A percentile compares a stretch with the other conserved stretches of the same genome.
Conservation (phyloP, 148 eudicot genomes). For the Camellia japonica region DNA sequence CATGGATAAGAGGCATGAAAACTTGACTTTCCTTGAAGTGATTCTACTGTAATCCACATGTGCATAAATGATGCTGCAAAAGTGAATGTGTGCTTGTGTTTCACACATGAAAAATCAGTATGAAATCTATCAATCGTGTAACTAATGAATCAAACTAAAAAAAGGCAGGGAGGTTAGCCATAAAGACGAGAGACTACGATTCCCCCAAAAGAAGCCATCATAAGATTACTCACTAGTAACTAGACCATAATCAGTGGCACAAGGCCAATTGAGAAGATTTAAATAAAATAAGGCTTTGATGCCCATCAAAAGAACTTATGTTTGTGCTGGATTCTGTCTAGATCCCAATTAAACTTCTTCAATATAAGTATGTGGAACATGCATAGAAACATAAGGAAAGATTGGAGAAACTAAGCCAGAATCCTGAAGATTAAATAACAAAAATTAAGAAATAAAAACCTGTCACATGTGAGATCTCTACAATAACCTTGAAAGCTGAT, state of each 20-base stretch:
- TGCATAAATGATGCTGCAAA: background rate
- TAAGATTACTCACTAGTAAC: constrained; percentile 4
- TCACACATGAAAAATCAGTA: background rate
- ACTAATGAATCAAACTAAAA: background rate
- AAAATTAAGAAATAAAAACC: background rate
- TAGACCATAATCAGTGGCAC: constrained; percentile 5
- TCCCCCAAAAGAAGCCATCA: background rate
- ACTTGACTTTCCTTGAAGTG: background rate
- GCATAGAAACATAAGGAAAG: background rate
- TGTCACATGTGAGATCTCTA: background rate
- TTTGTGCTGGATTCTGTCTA: background rate
- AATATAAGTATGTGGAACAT: background rate
- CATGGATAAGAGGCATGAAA: background rate
- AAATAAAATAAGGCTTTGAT: background rate
- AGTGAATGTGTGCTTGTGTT: background rate
- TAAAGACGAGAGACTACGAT: background rate
- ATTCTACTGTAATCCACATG: background rate
- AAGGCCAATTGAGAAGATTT: background rate
- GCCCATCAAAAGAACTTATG: background rate
- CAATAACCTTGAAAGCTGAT: background rate
- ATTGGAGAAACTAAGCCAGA: background rate
- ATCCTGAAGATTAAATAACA: background rate
- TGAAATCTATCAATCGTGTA: background rate
- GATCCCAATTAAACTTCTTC: background rate
- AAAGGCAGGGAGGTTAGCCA: background rate